Percentiles rank a stretch among this genome's conserved stretches.
Conservation (phyloP, 331 rosid species). For the Pyracantha coccinea region DNA sequence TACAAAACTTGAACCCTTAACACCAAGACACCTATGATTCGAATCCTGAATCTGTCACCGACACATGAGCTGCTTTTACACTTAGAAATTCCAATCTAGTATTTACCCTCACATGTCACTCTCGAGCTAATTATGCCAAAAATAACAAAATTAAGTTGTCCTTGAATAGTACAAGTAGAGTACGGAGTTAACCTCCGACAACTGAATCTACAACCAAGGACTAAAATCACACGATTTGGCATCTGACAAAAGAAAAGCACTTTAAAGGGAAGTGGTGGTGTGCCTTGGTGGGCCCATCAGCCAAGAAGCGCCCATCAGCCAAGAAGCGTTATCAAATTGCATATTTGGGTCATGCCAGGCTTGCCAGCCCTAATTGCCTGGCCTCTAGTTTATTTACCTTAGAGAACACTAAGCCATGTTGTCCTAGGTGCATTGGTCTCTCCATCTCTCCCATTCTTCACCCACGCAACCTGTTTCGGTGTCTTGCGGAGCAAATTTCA, state of each 20-base stretch:
- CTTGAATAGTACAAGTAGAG: too few species aligned
- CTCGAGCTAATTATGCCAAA: too few species aligned
- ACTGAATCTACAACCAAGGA: background rate
- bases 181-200: too few species aligned
- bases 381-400: background rate
- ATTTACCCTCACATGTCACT: too few species aligned
- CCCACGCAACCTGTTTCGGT: background rate
- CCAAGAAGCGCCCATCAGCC: conserved; percentile 25
- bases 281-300: conserved; percentile 19
- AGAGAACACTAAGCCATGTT: conserved; percentile 1
- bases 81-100: too few species aligned
- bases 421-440: background rate
- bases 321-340: conserved; percentile 27
- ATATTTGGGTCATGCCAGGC: conserved; percentile 28
- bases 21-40: too few species aligned
- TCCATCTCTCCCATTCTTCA: background rate
- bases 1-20: too few species aligned
- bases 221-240: background rate
- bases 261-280: conserved; percentile 1
- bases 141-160: too few species aligned
- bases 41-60: too few species aligned
- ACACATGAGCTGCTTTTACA: too few species aligned
- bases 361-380: conserved; percentile 24
- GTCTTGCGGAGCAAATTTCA: conserved; percentile 9
- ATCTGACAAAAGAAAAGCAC: background rate